These are phyloP conservation scores for Pythium dissimile DNA, from an alignment of 352 stramenopile species.

Conservation along the genomic window DNA sequence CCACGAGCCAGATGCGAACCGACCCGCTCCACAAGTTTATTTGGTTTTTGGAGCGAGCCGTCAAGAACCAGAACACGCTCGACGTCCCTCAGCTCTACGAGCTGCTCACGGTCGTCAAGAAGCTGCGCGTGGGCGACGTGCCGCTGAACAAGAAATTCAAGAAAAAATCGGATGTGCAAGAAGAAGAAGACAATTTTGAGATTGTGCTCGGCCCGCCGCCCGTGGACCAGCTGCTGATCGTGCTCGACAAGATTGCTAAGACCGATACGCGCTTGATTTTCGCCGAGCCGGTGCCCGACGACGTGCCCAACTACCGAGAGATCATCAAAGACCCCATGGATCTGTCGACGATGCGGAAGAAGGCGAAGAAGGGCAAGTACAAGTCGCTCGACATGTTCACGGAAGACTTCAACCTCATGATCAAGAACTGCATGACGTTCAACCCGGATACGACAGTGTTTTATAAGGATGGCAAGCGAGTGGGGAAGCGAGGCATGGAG, in stretches of 20 bases:
- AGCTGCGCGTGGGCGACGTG: constrained; percentile 63
- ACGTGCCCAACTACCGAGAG: constrained; percentile 80
- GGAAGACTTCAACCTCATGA: constrained; percentile 84
- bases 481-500: constrained; percentile 76
- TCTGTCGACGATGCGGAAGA: constrained; percentile 78
- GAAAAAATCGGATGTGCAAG: constrained; percentile 57
- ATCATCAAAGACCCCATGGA: constrained; percentile 87
- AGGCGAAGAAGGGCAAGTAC: constrained; percentile 77
- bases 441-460: constrained; percentile 86
- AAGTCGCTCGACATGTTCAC: constrained; percentile 77
- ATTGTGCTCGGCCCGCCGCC: constrained; percentile 73
- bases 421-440: constrained; percentile 85
- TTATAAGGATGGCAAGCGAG: constrained; percentile 85
- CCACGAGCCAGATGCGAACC: constrained; percentile 56
- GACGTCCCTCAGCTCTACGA: constrained; percentile 69
- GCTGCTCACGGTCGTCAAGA: constrained; percentile 64
- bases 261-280: constrained; percentile 76
- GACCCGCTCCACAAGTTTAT: constrained; percentile 88
- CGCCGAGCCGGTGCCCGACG: constrained; percentile 77
- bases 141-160: constrained; percentile 79
- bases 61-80: constrained; percentile 69
- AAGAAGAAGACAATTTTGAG: constrained; percentile 82
- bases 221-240: constrained; percentile 55
- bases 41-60: constrained; percentile 78
- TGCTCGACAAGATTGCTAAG: constrained; percentile 84